Conservation (phyloP, 306 rosid genomes). For the Hippophae gyantsensis region DNA sequence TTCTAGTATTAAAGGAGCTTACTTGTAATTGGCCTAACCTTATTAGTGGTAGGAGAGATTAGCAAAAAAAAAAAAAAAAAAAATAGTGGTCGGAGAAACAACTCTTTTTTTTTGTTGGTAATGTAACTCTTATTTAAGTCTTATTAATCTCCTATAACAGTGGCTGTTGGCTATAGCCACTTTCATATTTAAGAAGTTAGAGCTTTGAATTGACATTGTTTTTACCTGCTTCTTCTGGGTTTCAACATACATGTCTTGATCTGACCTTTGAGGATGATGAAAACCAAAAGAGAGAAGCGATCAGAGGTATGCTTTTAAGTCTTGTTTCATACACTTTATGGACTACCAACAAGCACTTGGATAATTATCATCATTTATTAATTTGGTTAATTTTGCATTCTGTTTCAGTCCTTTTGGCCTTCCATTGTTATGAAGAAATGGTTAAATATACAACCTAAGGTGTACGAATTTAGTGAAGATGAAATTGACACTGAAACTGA, state of each 20-base stretch:
- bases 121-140: too few species aligned
- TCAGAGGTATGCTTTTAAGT: slow-evolving; percentile 51
- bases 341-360: slow-evolving; percentile 4
- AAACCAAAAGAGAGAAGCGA: slow-evolving; percentile 53
- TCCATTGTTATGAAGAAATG: slow-evolving; percentile 95
- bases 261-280: slow-evolving; percentile 41
- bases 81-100: too few species aligned
- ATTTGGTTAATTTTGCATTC: slow-evolving; percentile 15
- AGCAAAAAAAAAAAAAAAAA: too few species aligned
- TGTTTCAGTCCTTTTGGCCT: slow-evolving; percentile 88
- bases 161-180: slow-evolving; percentile 20
- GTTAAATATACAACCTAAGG: slow-evolving; percentile 87
- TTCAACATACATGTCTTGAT: slow-evolving; percentile 24
- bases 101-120: too few species aligned
- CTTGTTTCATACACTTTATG: slow-evolving; percentile 8
- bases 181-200: slow-evolving; percentile 40
- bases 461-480: slow-evolving; percentile 90
- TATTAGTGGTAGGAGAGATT: too few species aligned
- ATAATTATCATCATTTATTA: slow-evolving; percentile 5
- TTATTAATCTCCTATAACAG: slow-evolving; percentile 15
- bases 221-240: slow-evolving; percentile 9
- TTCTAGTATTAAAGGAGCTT: too few species aligned
- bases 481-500: slow-evolving; percentile 91
- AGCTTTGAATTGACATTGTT: slow-evolving; percentile 21
- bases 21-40: too few species aligned